A percentile compares a stretch with the other conserved stretches of the same genome.
phyloP scores from a whole-genome alignment of 2,329 filamentous ascomycete genomes.

The Colletotrichum gloeosporioides region DNA sequence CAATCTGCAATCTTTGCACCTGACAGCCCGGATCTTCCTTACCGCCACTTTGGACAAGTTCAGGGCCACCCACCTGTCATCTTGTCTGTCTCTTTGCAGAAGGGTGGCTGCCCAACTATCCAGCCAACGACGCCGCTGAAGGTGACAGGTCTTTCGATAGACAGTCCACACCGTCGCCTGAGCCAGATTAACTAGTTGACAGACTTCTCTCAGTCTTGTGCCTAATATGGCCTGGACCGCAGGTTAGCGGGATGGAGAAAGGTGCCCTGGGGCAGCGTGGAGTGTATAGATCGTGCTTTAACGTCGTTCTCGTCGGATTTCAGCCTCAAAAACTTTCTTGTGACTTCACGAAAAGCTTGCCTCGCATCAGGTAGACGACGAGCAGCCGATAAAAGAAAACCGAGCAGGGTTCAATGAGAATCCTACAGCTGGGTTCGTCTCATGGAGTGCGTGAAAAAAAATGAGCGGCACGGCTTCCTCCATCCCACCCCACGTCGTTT shows the following conservation, averaged over 20 bases:
- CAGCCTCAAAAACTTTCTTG: slow-evolving; percentile 19
- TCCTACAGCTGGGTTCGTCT: neutral
- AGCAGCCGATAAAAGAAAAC: neutral
- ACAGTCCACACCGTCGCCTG: neutral
- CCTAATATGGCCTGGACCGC: neutral
- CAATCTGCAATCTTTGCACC: neutral
- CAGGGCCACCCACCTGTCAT: neutral
- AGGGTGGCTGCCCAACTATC: neutral
- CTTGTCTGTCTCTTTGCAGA: neutral
- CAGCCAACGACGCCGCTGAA: neutral
- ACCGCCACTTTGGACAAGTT: slow-evolving; percentile 16
- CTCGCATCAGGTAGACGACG: neutral
- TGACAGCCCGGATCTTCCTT: slow-evolving; percentile 9
- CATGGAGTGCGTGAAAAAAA: neutral
- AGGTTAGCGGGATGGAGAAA: neutral
- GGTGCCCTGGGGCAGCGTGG: neutral
- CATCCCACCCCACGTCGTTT: slow-evolving; percentile 10
- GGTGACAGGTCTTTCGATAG: neutral
- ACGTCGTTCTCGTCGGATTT: neutral
- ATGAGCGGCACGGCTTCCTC: slow-evolving; percentile 1
- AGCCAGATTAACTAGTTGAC: neutral
- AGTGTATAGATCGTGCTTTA: neutral
- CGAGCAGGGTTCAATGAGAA: neutral
- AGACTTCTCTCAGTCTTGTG: neutral
- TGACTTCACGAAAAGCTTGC: neutral